Percentiles rank a stretch among this genome's conserved stretches.
Conservation (phyloP, 1,284 basidiomycete genomes). For the Schizophyllum commune region DNA sequence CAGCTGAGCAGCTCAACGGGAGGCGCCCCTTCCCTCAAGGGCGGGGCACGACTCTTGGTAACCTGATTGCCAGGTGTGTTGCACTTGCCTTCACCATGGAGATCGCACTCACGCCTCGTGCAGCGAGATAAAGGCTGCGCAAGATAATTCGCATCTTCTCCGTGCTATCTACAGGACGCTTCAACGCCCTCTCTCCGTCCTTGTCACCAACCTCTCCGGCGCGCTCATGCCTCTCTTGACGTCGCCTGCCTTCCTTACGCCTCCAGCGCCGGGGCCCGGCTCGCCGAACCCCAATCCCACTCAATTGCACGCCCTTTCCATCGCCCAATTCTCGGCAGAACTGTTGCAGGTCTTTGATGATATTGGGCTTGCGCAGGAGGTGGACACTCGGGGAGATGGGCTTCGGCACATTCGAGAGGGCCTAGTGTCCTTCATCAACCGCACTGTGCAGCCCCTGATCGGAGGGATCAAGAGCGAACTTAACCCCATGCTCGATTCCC, state of each 20-base stretch:
- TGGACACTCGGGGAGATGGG: slow-evolving; percentile 56
- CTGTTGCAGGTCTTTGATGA: slow-evolving; percentile 62
- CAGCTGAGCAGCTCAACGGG: slow-evolving; percentile 48
- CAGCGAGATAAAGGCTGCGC: slow-evolving; percentile 62
- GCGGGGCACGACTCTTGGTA: slow-evolving; percentile 56
- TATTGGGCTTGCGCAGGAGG: slow-evolving; percentile 49
- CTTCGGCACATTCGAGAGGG: slow-evolving; percentile 58
- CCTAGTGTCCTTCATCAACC: slow-evolving; percentile 55
- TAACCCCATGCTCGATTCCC: slow-evolving; percentile 47
- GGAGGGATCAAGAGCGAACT: slow-evolving; percentile 54
- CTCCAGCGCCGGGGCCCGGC: slow-evolving; percentile 43
- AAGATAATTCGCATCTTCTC: slow-evolving; percentile 54
- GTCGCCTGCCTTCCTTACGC: slow-evolving; percentile 49
- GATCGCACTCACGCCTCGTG: slow-evolving; percentile 4
- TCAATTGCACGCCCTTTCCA: slow-evolving; percentile 61
- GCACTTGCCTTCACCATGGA: neutral
- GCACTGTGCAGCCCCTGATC: slow-evolving; percentile 59
- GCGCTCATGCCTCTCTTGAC: slow-evolving; percentile 58
- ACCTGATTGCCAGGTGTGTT: slow-evolving; percentile 61
- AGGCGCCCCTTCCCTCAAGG: slow-evolving; percentile 63
- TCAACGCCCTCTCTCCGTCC: slow-evolving; percentile 66
- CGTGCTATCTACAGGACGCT: slow-evolving; percentile 65
- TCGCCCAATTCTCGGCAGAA: slow-evolving; percentile 64
- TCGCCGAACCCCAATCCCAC: slow-evolving; percentile 50
- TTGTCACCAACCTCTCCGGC: slow-evolving; percentile 61